phyloP scores from a whole-genome alignment of 2,329 filamentous ascomycete genomes.

The Fusarium xyrophilum region DNA sequence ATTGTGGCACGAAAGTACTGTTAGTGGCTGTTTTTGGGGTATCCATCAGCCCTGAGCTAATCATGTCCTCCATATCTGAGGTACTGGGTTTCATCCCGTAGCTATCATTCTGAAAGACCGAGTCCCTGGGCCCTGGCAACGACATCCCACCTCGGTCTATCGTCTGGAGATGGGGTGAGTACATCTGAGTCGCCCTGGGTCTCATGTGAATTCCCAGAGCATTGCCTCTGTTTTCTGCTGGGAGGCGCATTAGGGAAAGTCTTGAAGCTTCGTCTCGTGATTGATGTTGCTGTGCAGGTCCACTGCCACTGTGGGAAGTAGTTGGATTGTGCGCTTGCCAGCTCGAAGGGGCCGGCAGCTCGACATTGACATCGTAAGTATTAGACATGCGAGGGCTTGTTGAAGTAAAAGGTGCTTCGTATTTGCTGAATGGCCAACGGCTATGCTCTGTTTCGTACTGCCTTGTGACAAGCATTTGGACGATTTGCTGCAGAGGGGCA shows the following conservation, averaged over 20 bases:
- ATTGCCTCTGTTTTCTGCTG: conserved; percentile 47
- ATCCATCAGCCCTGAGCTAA: not conserved
- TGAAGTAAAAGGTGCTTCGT: conserved; percentile 55
- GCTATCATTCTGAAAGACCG: conserved; percentile 2
- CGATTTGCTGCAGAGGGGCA: conserved; percentile 13
- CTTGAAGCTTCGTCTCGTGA: conserved; percentile 46
- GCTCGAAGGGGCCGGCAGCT: conserved; percentile 61
- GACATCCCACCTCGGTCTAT: conserved; percentile 5
- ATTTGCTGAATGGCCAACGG: conserved; percentile 63
- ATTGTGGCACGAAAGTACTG: conserved; percentile 31
- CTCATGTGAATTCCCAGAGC: conserved; percentile 72
- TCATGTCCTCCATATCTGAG: not conserved
- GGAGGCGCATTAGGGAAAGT: conserved; percentile 39
- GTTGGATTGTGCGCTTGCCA: conserved; percentile 65
- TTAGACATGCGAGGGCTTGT: conserved; percentile 65
- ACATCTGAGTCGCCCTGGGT: conserved; percentile 48
- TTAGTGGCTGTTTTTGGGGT: not conserved
- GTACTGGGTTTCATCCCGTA: conserved; percentile 12
- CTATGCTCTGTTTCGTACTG: conserved; percentile 61
- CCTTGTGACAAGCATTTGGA: conserved; percentile 60
- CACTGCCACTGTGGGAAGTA: conserved; percentile 54
- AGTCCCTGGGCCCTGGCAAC: conserved; percentile 8
- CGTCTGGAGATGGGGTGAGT: not conserved
- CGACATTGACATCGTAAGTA: conserved; percentile 54
- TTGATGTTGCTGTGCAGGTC: conserved; percentile 55